Percentiles rank a stretch among this genome's conserved stretches.
These are phyloP conservation scores for Tulasnella sp. DNA, from an alignment of 768 basidiomycete species.

Conservation along the genomic window DNA sequence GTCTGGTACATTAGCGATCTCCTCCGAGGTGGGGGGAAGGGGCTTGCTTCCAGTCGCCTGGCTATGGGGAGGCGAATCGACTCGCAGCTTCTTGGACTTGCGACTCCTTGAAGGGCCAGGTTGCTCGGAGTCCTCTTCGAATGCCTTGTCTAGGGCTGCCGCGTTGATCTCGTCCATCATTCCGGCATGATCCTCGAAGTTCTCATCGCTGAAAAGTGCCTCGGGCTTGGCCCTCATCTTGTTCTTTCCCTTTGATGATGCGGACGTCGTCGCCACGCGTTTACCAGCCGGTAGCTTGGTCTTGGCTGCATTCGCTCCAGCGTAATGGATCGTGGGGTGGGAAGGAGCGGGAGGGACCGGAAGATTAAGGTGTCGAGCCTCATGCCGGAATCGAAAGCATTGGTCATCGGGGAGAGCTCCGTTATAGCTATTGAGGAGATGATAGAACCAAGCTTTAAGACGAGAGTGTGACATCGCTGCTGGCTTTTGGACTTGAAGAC, in stretches of 20 bases:
- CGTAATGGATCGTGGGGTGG: background rate
- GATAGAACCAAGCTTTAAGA: background rate
- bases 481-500: background rate
- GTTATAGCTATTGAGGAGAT: background rate
- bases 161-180: no score
- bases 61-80: no score
- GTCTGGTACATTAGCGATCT: no score
- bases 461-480: background rate
- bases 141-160: no score
- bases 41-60: no score
- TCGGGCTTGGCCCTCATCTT: background rate
- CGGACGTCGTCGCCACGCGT: background rate
- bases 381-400: background rate
- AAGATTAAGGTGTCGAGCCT: background rate
- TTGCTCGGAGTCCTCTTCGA: no score
- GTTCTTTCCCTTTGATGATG: background rate
- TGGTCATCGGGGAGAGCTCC: background rate
- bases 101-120: no score
- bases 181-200: no score
- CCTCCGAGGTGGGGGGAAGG: no score
- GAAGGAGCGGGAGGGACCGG: background rate
- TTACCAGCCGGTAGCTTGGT: background rate
- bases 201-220: no score
- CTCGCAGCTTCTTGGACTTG: no score
- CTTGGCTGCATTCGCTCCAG: background rate